phyloP scores from a whole-genome alignment of 148 eudicot genomes.

The Cornus suecica region DNA sequence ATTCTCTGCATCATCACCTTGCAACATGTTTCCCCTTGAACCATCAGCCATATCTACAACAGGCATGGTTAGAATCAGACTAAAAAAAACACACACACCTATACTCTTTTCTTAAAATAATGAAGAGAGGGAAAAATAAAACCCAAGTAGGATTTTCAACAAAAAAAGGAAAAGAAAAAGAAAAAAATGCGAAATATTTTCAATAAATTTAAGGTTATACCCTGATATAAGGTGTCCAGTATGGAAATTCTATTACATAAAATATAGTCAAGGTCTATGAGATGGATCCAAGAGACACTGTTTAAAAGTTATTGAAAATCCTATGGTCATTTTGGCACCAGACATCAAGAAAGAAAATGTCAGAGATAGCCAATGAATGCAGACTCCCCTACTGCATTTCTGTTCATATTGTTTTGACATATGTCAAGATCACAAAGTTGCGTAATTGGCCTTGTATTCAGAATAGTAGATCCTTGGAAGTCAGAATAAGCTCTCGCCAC shows the following conservation, averaged over 20 bases:
- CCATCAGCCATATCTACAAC: slow-evolving; percentile 35
- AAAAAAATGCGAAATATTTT: neutral
- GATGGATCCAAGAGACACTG: neutral
- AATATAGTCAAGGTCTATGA: neutral
- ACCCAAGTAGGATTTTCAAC: neutral
- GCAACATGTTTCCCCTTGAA: slow-evolving; percentile 26
- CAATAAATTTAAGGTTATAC: neutral
- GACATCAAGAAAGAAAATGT: neutral
- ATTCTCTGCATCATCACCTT: slow-evolving; percentile 31
- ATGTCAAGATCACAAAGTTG: neutral
- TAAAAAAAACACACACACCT: neutral
- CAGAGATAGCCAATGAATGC: neutral
- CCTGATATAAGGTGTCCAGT: neutral
- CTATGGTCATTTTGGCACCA: neutral
- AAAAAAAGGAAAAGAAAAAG: neutral
- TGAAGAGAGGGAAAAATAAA: neutral
- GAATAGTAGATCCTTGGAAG: neutral
- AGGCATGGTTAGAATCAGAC: slow-evolving; percentile 1
- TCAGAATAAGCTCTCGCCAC: neutral
- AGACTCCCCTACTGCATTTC: neutral
- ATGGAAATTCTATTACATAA: neutral
- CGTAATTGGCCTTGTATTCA: neutral
- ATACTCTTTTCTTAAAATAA: neutral
- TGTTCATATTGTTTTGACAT: neutral
- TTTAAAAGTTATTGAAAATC: neutral